Conservation (phyloP, 2,329 filamentous ascomycete genomes). For the Epichloe aotearoae region DNA sequence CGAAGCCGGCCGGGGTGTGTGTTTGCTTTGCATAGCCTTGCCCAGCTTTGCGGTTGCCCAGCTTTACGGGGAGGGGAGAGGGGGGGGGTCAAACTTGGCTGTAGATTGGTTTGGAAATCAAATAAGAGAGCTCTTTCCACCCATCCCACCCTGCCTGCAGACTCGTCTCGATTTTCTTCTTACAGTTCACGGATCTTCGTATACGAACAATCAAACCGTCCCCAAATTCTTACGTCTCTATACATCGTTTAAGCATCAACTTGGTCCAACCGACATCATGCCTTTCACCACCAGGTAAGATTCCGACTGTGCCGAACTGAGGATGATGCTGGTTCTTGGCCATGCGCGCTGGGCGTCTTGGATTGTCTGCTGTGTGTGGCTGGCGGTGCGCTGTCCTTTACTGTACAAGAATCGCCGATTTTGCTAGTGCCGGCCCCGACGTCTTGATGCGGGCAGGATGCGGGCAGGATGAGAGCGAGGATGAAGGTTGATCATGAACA, state of each 20-base stretch:
- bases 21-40: not conserved
- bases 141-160: not conserved
- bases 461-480: not conserved
- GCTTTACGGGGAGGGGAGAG: not conserved
- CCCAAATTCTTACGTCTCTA: not conserved
- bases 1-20: not conserved
- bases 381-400: not conserved
- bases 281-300: constrained; percentile 46
- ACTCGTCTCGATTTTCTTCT: not conserved
- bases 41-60: not conserved
- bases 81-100: not conserved
- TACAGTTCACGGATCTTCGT: not conserved
- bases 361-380: not conserved
- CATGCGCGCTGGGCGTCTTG: not conserved
- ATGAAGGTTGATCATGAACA: not conserved
- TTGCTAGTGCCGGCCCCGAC: not conserved
- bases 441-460: not conserved
- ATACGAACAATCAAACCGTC: not conserved
- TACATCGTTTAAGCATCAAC: not conserved
- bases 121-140: not conserved
- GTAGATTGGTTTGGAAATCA: not conserved
- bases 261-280: constrained; percentile 28
- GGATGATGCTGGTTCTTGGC: not conserved
- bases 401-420: not conserved
- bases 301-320: not conserved